Percentiles rank a stretch among this genome's conserved stretches.
These are phyloP conservation scores for Escallonia herrerae DNA, from an alignment of 129 eudicot species.

Conservation along the genomic window DNA sequence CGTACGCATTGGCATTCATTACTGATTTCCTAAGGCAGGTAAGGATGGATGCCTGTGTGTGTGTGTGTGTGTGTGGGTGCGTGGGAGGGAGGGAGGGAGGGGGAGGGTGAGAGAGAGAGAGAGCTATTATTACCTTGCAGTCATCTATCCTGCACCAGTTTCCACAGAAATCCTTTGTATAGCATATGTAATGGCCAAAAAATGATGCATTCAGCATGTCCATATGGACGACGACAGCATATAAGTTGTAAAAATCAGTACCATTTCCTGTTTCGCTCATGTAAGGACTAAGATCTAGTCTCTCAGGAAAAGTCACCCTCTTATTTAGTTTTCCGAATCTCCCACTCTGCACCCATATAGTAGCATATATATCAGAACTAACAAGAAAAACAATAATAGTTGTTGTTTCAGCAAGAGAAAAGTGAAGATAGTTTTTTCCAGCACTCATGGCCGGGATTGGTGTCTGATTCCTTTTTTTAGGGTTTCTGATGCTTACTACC, in stretches of 20 bases:
- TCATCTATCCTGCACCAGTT: conserved; percentile 89
- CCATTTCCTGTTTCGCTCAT: conserved; percentile 64
- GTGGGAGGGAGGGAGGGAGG: neutral
- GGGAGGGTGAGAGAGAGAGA: conserved; percentile 8
- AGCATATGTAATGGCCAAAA: conserved; percentile 91
- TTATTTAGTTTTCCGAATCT: conserved; percentile 90
- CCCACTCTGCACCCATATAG: conserved; percentile 54
- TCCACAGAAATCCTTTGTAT: conserved; percentile 67
- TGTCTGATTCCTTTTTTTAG: too few relatives aligned
- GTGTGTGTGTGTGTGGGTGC: neutral
- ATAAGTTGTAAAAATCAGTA: conserved; percentile 53
- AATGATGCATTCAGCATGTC: conserved; percentile 95
- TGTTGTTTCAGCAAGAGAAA: too few relatives aligned
- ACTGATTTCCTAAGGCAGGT: too few relatives aligned
- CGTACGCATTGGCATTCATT: neutral
- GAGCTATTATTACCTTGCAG: conserved; percentile 50
- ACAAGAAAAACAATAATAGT: too few relatives aligned
- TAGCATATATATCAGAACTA: conserved; percentile 4
- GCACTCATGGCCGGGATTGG: too few relatives aligned
- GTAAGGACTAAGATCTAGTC: conserved; percentile 67
- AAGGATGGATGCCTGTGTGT: too few relatives aligned
- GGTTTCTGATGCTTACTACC: too few relatives aligned
- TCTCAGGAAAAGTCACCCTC: conserved; percentile 75
- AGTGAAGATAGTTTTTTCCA: too few relatives aligned
- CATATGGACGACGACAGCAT: conserved; percentile 89